phyloP scores from a whole-genome alignment of 176 grass and related monocot genomes.

The Ampelocalamus luodianensis region DNA sequence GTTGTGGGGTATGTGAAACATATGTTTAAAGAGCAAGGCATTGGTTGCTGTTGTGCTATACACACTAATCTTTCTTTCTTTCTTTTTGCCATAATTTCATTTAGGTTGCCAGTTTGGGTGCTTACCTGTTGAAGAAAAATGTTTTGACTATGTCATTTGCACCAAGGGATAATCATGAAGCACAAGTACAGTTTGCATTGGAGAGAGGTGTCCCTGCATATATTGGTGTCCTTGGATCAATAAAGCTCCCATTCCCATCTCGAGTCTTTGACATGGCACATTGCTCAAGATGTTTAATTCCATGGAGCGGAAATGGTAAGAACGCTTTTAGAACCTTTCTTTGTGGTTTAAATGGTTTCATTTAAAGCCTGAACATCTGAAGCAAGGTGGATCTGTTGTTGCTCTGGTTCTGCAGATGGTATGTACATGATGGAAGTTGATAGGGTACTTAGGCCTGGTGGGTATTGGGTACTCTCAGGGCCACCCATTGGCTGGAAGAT shows the following conservation, averaged over 20 bases:
- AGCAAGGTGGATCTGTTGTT: conserved; percentile 5
- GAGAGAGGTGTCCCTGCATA: conserved; percentile 92
- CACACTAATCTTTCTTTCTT: not conserved
- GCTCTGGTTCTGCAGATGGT: conserved; percentile 64
- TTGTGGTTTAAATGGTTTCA: conserved; percentile 19
- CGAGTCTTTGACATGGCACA: conserved; percentile 87
- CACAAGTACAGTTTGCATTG: conserved; percentile 90
- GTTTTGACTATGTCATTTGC: conserved; percentile 90
- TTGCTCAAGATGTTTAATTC: conserved; percentile 87
- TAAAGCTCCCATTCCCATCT: conserved; percentile 71
- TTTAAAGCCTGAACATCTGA: conserved; percentile 17
- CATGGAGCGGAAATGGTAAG: conserved; percentile 75
- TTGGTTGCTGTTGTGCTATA: conserved; percentile 10
- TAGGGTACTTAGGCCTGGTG: conserved; percentile 81
- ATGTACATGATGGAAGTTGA: conserved; percentile 98
- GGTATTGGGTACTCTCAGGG: conserved; percentile 90
- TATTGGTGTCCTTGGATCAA: conserved; percentile 80
- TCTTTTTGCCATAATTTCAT: conserved; percentile 36
- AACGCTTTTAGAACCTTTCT: conserved; percentile 15
- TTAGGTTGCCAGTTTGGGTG: conserved; percentile 91
- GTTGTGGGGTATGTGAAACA: conserved; percentile 72
- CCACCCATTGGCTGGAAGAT: conserved; percentile 86
- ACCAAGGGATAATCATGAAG: conserved; percentile 77
- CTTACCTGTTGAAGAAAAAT: conserved; percentile 76
- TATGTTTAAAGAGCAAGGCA: not conserved